Base-by-base conservation (phyloP, 2,329 filamentous ascomycete genomes). In the Pseudogymnoascus sp. region DNA sequence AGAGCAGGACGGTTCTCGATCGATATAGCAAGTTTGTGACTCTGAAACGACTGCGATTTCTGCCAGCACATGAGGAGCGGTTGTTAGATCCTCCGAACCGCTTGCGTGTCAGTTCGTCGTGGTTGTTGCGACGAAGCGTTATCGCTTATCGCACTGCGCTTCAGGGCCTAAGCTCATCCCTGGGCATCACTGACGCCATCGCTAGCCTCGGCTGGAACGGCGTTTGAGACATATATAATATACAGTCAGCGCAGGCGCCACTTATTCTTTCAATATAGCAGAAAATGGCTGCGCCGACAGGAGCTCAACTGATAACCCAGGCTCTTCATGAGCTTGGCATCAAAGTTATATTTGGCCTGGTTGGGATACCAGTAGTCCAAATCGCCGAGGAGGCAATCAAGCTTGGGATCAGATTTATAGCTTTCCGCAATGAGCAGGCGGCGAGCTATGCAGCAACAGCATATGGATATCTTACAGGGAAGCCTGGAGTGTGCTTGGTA, bases 391-490 rank as follows among this genome's bases (percentile, higher is more conserved):
- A 83, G 71, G 80, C 79, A 60, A 80, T 84, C 69, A 78, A 80
- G 60, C 72, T 83, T 43, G 82, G 82, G 0, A 83, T 85, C 65
- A 77, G 80, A 31, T 85, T 84, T 71, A 79, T 85, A 60, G 81
- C 78, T 25, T 85, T 84, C 66, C 75, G 83, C 31, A 85, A 85
- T 66, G 82, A 86, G 66, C 82, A 86, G 70, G 81, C 83, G 9
- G 81, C 80, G 33, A 79, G 78, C 65, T 85, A 85, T 75, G 82
- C 83, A 9, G 82, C 83, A 2, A 81, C 79, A 58, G 80, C 80
- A 5, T 84, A 85, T 76, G 82, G 82, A 12, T 85, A 83, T 66
- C 74, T 85, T 67, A 84, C 80, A 2, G 81, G 81, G 18, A 77
- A 71, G 62, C 82, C 82, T 3, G 83, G 81, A 2, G 79, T 85